These are phyloP conservation scores for Cordyceps militaris DNA, from an alignment of 2,329 filamentous ascomycete genomes.

Conservation along the genomic window DNA sequence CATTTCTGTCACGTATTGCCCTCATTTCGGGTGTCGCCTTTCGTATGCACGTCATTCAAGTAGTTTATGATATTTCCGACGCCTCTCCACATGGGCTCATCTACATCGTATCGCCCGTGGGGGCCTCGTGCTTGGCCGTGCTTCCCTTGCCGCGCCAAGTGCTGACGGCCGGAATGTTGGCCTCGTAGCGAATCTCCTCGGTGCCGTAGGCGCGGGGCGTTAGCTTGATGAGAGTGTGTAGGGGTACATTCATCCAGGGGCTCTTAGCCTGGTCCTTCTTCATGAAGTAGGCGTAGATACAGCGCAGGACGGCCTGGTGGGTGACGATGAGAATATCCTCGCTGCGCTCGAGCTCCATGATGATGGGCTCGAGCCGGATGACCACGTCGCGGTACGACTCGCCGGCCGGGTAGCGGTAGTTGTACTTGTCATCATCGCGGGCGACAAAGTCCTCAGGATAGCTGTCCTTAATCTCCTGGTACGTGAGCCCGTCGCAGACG, in stretches of 20 bases:
- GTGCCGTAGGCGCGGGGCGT: slow-evolving; percentile 93
- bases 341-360: slow-evolving; percentile 95
- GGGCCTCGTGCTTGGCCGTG: slow-evolving; percentile 78
- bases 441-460: slow-evolving; percentile 94
- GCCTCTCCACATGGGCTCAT: neutral
- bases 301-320: slow-evolving; percentile 91
- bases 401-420: slow-evolving; percentile 95
- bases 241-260: slow-evolving; percentile 97
- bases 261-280: slow-evolving; percentile 88
- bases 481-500: slow-evolving; percentile 93
- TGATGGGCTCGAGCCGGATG: slow-evolving; percentile 95
- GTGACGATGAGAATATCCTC: slow-evolving; percentile 98
- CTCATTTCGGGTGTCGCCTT: neutral
- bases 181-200: slow-evolving; percentile 78
- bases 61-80: neutral
- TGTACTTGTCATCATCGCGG: slow-evolving; percentile 98
- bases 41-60: neutral
- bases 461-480: slow-evolving; percentile 83
- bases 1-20: neutral
- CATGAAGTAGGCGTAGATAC: slow-evolving; percentile 99
- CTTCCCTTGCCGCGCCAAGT: slow-evolving; percentile 94
- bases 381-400: slow-evolving; percentile 96
- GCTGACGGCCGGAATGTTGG: slow-evolving; percentile 90
- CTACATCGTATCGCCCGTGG: slow-evolving; percentile 32
- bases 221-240: slow-evolving; percentile 94